Evolutionary conservation across 352 stramenopile genomes (phyloP).

Genomic region (Phytopythium vexans): DNA sequence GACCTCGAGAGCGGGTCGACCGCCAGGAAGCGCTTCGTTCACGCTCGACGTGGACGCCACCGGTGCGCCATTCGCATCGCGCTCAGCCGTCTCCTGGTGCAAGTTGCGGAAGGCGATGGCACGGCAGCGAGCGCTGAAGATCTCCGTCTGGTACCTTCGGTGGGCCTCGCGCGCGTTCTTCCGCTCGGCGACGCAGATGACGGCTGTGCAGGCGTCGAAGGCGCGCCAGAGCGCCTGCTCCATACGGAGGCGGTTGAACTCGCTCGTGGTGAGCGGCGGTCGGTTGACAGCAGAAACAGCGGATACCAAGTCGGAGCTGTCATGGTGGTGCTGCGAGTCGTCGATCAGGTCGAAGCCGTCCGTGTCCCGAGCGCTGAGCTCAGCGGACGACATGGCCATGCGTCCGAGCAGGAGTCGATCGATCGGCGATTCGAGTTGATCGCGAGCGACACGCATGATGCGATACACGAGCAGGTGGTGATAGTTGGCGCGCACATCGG

Average conservation of each 20-base stretch:
- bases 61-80: constrained; percentile 17
- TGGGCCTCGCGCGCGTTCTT: constrained; percentile 52
- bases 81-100: constrained; percentile 32
- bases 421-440: constrained; percentile 58
- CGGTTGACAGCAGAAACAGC: too few relatives aligned
- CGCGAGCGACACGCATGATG: constrained; percentile 51
- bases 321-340: constrained; percentile 3
- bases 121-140: constrained; percentile 42
- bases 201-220: constrained; percentile 68
- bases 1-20: constrained; percentile 49
- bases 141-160: constrained; percentile 53
- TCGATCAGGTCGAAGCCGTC: constrained; percentile 23
- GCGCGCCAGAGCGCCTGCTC: constrained; percentile 74
- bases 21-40: constrained; percentile 57
- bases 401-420: constrained; percentile 65
- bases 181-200: constrained; percentile 61
- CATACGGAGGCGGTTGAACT: constrained; percentile 45
- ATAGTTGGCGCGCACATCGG: constrained; percentile 63
- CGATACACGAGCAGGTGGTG: constrained; percentile 77
- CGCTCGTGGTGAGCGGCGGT: constrained; percentile 10
- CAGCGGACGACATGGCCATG: constrained; percentile 36
- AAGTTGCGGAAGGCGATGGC: constrained; percentile 56
- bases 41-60: constrained; percentile 26
- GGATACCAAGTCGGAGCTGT: not conserved
- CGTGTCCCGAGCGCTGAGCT: constrained; percentile 17